Base-by-base conservation (phyloP, 108 stramenopile species). In the Fragilaria radians region DNA sequence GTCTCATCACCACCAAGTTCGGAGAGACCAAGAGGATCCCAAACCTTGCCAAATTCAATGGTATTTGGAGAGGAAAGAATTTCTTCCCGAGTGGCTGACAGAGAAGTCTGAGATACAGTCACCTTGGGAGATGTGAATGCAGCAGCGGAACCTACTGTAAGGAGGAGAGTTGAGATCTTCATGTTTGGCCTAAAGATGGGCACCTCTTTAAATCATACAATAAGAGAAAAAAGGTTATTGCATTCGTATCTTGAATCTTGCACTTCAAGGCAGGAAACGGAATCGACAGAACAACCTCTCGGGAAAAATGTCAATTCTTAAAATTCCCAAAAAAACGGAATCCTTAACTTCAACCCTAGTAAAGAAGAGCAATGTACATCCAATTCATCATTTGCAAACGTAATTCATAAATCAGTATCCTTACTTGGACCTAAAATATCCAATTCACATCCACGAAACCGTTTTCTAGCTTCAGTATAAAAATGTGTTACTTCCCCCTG, bases 11-110 rank as follows among this genome's bases (percentile, higher is more conserved):
- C 74, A 46, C 82, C 86, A 31, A 77, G 45, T 7, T 87, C 78
- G 27, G 82, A 66, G 18, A 87, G 70, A 34, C 80, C 80, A 48
- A 87, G 76, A 32, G 86, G 86, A 74, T 87, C 86, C 79, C 77
- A 87, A 46, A 83, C 72, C 33, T 54, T 49, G 49, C 82, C 82
- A 63, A 83, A 76, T 68, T 87, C 86, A 31, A 75, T 76, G 19
- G 71, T 81, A 51, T 83, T 78, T 5, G 86, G 86, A 18, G 57
- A 59, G 5, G 73, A 73, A 57, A 87, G 67, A 55, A 83, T 74
- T 36, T 75, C 80, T n/a, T 66, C 77, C 28, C 57, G 52, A 42
- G 36, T 42, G 11, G 36, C 36, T 11, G 36, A 42, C 11, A 42
- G 36, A 11, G 36, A 42, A 42, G 11, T 42, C 36, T 7, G 36